Conservation (phyloP, 106 monocot species). For the Alisma plantagoaquatica region DNA sequence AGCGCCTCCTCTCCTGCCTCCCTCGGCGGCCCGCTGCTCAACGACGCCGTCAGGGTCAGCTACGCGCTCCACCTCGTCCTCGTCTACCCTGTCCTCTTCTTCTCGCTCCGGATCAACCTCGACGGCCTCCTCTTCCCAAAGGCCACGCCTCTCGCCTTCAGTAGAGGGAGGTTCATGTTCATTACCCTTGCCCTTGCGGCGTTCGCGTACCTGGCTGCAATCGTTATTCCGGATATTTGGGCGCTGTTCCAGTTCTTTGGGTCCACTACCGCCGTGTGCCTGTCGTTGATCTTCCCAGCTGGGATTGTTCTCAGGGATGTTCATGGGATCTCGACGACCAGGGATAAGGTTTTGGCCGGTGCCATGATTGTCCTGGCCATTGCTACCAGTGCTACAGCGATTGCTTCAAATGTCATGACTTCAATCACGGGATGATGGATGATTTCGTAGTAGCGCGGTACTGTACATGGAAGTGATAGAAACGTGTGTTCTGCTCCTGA, state of each 20-base stretch:
- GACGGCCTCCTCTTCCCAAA: constrained; percentile 64
- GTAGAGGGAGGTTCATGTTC: constrained; percentile 32
- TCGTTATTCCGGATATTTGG: constrained; percentile 89
- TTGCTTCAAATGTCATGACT: constrained; percentile 40
- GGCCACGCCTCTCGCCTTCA: constrained; percentile 12
- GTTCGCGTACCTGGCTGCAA: constrained; percentile 46
- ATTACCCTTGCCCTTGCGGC: constrained; percentile 42
- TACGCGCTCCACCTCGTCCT: constrained; percentile 81
- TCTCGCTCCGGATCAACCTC: constrained; percentile 72
- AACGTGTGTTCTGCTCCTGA: too few relatives aligned
- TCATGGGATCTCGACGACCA: constrained; percentile 47
- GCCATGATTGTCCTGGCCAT: constrained; percentile 60
- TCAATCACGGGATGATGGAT: constrained; percentile 6
- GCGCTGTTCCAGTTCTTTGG: constrained; percentile 72
- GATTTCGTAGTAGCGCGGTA: too few relatives aligned
- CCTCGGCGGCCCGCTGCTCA: constrained; percentile 26
- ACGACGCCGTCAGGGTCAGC: constrained; percentile 66
- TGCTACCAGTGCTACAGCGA: constrained; percentile 55
- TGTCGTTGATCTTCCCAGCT: constrained; percentile 82
- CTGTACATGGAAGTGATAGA: too few relatives aligned
- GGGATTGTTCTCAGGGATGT: constrained; percentile 83
- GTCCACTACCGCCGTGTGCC: constrained; percentile 66
- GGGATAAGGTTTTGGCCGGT: constrained; percentile 46
- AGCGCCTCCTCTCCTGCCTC: too few relatives aligned
- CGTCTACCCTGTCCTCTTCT: constrained; percentile 73